A percentile compares a stretch with the other conserved stretches of the same genome.
phyloP scores from a whole-genome alignment of 192 early-diverging fungal species.

The Obelidium mucronatum region DNA sequence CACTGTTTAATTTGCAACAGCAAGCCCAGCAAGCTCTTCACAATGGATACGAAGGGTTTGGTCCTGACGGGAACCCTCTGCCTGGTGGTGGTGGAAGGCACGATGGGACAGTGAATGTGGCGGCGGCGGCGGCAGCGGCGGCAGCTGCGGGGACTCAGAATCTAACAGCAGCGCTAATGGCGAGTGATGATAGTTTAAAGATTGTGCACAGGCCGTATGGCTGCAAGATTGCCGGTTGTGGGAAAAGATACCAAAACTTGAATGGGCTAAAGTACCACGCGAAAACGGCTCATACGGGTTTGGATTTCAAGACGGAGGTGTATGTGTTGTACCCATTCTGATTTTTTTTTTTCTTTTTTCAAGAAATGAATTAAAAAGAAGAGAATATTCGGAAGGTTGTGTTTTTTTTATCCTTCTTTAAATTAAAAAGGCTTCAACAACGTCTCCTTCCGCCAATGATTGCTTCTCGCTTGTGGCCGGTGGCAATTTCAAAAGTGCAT shows the following conservation, averaged over 20 bases:
- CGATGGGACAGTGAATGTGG: background rate
- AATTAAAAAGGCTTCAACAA: slow-evolving; percentile 63
- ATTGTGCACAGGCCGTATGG: slow-evolving; percentile 46
- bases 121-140: background rate
- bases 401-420: background rate
- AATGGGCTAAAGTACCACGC: slow-evolving; percentile 95
- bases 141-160: background rate
- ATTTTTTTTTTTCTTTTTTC: slow-evolving; percentile 21
- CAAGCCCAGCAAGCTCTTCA: slow-evolving; percentile 34
- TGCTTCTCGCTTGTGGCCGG: slow-evolving; percentile 27
- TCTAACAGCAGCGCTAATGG: slow-evolving; percentile 19
- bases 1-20: slow-evolving; percentile 34
- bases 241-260: slow-evolving; percentile 95
- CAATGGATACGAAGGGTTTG: slow-evolving; percentile 24
- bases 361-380: background rate
- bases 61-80: background rate
- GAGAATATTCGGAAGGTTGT: too few relatives aligned
- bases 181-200: slow-evolving; percentile 38
- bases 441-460: slow-evolving; percentile 46
- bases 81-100: background rate
- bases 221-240: slow-evolving; percentile 65
- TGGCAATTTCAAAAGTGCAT: slow-evolving; percentile 82
- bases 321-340: slow-evolving; percentile 40
- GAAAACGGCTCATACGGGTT: slow-evolving; percentile 41
- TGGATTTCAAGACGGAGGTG: slow-evolving; percentile 47